These are phyloP conservation scores for Borovskyia barvae DNA, from an alignment of 208 protist species.

Conservation along the genomic window DNA sequence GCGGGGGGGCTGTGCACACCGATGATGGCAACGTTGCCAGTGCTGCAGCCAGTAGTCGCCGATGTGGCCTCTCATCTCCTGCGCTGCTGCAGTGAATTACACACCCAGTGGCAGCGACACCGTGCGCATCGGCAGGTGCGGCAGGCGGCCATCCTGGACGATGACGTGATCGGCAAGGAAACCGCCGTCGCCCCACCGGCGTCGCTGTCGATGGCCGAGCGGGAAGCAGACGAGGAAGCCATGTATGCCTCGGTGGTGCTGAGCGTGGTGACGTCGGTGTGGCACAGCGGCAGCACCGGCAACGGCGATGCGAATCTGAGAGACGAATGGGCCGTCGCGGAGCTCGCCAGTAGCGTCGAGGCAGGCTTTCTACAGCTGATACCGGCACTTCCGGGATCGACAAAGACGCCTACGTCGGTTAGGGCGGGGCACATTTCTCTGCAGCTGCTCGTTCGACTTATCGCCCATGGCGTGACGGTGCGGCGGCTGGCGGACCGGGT, in stretches of 20 bases:
- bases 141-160: neutral
- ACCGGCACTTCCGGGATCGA: neutral
- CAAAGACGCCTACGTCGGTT: too few species aligned
- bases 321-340: constrained; percentile 12
- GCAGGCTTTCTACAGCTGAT: constrained; percentile 23
- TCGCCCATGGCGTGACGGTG: constrained; percentile 20
- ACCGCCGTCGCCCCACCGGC: neutral
- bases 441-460: constrained; percentile 14
- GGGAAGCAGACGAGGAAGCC: constrained; percentile 15
- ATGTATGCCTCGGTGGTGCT: constrained; percentile 19
- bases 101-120: constrained; percentile 19
- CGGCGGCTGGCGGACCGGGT: constrained; percentile 16
- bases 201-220: constrained; percentile 1
- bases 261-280: constrained; percentile 18
- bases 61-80: constrained; percentile 21
- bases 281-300: constrained; percentile 14
- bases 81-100: constrained; percentile 15
- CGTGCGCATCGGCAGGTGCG: constrained; percentile 9
- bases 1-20: constrained; percentile 2
- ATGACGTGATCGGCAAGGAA: neutral
- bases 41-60: constrained; percentile 16
- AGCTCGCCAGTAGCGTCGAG: constrained; percentile 11
- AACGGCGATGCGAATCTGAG: neutral
- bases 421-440: neutral
- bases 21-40: neutral